Evolutionary conservation across 2,329 filamentous ascomycete genomes (phyloP), one percentile per base, ranked within the genome.

Genomic region (Tolypocladium tropicale): DNA sequence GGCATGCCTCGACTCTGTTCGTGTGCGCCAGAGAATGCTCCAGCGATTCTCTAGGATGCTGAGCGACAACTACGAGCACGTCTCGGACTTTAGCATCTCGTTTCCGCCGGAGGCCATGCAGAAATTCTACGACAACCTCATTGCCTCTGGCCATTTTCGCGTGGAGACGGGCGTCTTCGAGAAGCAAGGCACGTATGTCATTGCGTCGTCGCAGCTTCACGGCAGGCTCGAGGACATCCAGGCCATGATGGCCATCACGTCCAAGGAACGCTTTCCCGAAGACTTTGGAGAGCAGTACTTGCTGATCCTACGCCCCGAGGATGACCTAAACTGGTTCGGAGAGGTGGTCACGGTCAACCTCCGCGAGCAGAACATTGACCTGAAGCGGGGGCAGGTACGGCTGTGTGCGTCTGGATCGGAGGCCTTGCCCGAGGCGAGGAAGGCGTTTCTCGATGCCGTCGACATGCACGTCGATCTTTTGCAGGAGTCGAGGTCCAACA

Each of bases 31-130:
- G 72, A 83, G 94, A 71, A 97, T 97, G 82, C 79, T 99, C 60
- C 95, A 97, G 68, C 89, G 94, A 58, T 97, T 97, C 72, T 94
- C 90, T 21, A 84, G 91, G 61, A 90, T 95, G 68, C 73, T 99
- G 55, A 92, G 89, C 63, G 89, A 96, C 67, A 85, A 93, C 57
- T 99, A 99, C 66, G 94, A 99, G 70, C 97, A 99, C 67, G 89
- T 90, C 6, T 95, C 91, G 11, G 94, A 99, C 70, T 96, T 94
- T 71, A 96, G 89, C 69, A 88, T 97, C 66, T 85, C 88, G 37
- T 80, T 91, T 49, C 67, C 74, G 5, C 78, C 81, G 10, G 84
- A 89, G 34, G 81, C 82, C 58, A 78, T 95, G 58, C 84, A 86
- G 57, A 84, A 88, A 39, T 81, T 99, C 32, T 88, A 92, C 61